Conservation (phyloP, 2,329 filamentous ascomycete species). For the Neofusicoccum laricinum region DNA sequence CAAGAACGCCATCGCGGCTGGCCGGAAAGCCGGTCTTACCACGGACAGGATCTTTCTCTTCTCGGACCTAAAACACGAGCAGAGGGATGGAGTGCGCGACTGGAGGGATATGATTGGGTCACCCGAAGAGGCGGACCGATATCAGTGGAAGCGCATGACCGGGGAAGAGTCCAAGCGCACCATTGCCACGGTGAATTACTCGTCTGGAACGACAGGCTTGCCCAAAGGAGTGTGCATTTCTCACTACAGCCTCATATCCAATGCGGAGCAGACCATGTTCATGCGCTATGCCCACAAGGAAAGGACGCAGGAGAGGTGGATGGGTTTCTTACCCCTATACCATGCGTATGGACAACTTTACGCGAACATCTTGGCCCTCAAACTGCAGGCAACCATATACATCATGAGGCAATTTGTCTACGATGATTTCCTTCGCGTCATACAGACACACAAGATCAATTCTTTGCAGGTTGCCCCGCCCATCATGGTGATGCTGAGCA, state of each 20-base stretch:
- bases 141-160: slow-evolving; percentile 60
- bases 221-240: slow-evolving; percentile 82
- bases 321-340: slow-evolving; percentile 68
- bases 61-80: slow-evolving; percentile 37
- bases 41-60: slow-evolving; percentile 62
- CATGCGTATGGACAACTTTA: slow-evolving; percentile 62
- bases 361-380: slow-evolving; percentile 60
- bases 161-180: slow-evolving; percentile 50
- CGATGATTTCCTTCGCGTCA: slow-evolving; percentile 63
- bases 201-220: slow-evolving; percentile 73
- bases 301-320: slow-evolving; percentile 42
- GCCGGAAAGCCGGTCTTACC: slow-evolving; percentile 55
- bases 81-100: slow-evolving; percentile 47
- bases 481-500: slow-evolving; percentile 69
- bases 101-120: slow-evolving; percentile 62
- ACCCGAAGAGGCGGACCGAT: slow-evolving; percentile 52
- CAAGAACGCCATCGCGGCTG: slow-evolving; percentile 65
- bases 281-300: slow-evolving; percentile 43
- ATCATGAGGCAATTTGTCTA: slow-evolving; percentile 79
- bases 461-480: slow-evolving; percentile 68
- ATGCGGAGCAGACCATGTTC: slow-evolving; percentile 60
- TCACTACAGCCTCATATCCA: slow-evolving; percentile 74
- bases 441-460: slow-evolving; percentile 68
- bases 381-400: slow-evolving; percentile 63
- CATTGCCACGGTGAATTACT: slow-evolving; percentile 73